These are phyloP conservation scores for Hypoxylon trugodes DNA, from an alignment of 495 filamentous ascomycete species.

Conservation along the genomic window DNA sequence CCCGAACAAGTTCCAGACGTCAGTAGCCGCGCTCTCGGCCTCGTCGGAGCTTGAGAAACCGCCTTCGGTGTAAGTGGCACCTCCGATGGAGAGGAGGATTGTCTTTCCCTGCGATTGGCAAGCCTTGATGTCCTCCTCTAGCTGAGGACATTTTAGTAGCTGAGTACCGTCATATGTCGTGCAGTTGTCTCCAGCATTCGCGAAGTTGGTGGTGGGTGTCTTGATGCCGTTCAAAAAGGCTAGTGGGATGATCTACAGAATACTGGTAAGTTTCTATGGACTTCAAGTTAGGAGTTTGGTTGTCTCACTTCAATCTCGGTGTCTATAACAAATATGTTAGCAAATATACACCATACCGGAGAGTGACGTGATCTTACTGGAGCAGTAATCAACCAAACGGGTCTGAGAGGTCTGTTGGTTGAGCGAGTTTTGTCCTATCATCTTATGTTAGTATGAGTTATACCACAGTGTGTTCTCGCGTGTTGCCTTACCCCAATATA, in stretches of 20 bases:
- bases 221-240: slow-evolving; percentile 68
- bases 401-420: slow-evolving; percentile 52
- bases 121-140: slow-evolving; percentile 69
- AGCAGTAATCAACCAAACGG: slow-evolving; percentile 61
- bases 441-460: slow-evolving; percentile 8
- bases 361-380: slow-evolving; percentile 53
- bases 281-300: neutral
- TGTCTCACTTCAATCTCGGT: slow-evolving; percentile 42
- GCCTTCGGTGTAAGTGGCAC: slow-evolving; percentile 67
- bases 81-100: slow-evolving; percentile 73
- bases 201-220: slow-evolving; percentile 65
- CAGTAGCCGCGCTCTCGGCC: slow-evolving; percentile 64
- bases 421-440: slow-evolving; percentile 60
- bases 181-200: slow-evolving; percentile 66
- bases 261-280: slow-evolving; percentile 9
- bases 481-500: slow-evolving; percentile 67
- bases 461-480: neutral
- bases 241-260: slow-evolving; percentile 63
- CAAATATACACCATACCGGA: neutral
- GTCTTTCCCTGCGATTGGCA: slow-evolving; percentile 75
- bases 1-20: slow-evolving; percentile 76
- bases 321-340: slow-evolving; percentile 36
- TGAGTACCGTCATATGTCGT: slow-evolving; percentile 63
- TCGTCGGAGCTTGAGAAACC: slow-evolving; percentile 63
- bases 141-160: slow-evolving; percentile 67